Conservation (phyloP, 2,329 filamentous ascomycete genomes). For the Hypoxylon sp. region DNA sequence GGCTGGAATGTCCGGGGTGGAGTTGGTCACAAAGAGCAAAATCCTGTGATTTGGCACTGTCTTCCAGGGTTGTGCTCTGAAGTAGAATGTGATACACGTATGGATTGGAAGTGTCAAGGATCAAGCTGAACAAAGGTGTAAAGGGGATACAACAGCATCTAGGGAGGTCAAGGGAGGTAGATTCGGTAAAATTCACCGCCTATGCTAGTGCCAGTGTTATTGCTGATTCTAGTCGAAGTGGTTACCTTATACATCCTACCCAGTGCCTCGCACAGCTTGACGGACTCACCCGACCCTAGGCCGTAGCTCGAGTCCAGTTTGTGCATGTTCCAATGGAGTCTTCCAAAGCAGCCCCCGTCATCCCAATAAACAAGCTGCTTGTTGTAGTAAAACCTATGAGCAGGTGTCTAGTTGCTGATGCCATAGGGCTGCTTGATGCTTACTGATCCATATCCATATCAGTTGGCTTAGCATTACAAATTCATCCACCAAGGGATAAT, state of each 20-base stretch:
- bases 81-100: constrained; percentile 4
- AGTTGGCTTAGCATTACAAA: neutral
- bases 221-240: neutral
- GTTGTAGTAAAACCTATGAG: neutral
- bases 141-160: neutral
- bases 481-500: neutral
- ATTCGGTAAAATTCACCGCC: neutral
- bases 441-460: neutral
- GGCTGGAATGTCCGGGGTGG: neutral
- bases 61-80: neutral
- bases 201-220: neutral
- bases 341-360: neutral
- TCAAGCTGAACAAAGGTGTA: neutral
- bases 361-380: neutral
- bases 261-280: neutral
- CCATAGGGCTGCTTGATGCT: neutral
- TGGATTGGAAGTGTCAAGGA: neutral
- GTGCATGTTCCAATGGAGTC: neutral
- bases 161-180: neutral
- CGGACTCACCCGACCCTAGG: neutral
- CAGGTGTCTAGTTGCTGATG: neutral
- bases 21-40: neutral
- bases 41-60: neutral
- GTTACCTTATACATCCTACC: neutral
- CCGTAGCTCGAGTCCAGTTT: neutral